Evolutionary conservation across 441 rosid genomes (phyloP), one percentile per base, ranked within the genome.

Genomic region (Gossypium davidsonii): DNA sequence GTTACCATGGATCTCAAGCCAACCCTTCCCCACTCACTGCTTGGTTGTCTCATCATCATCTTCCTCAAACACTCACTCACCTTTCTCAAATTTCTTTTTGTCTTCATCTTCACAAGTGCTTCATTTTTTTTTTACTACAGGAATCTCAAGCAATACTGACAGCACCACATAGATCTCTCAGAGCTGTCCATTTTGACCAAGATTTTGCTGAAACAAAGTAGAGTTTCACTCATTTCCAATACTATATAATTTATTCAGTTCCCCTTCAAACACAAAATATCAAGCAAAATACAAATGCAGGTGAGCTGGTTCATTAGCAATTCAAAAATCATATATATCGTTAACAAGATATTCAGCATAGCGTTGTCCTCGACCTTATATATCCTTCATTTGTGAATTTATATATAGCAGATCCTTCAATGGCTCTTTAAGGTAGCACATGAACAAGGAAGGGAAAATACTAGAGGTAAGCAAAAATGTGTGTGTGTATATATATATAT

Each of bases 381-480:
- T 56, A 52, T 63, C 12, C 64, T 64, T 68, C 69, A 25, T 74
- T 73, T 15, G 46, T 81, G 48, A 68, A 53, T 15, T 52, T 25
- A 25, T 58, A 70, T 80, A 59, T 85, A 81, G 79, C 93, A 90
- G 94, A 85, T 89, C 74, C 70, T 88, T 70, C 91, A 71, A 8
- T 68, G 89, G 89, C 82, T 81, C 73, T 82, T 82, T 70, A 85
- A 81, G 78, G 75, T 26, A 31, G 74, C 84, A 64, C 86, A 72
- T 63, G 84, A 79, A 51, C 68, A 75, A 80, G 62, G 73, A 59
- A 75, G 34, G 53, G 74, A 72, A 12, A 48, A 62, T 34, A 21
- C 72, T 18, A 11, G 23, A 6, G 80, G 86, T 81, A 74, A 80
- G 80, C 8, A 17, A 25, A 60, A 37, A 37, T 28, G 6, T 37